phyloP scores from a whole-genome alignment of 805 yeast species.

The Candida chauliodis region DNA sequence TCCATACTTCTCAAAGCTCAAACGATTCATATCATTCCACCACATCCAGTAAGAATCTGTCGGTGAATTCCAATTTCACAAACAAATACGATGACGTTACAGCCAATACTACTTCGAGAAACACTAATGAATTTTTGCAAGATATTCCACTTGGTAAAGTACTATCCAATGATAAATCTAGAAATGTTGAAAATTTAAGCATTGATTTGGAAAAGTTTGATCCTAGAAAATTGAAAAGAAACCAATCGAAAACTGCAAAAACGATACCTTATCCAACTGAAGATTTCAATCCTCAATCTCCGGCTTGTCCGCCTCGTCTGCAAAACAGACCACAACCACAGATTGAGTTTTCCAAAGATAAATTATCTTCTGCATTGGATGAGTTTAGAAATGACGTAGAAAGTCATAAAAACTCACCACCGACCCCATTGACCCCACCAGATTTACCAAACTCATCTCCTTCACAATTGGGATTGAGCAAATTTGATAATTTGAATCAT shows the following conservation, averaged over 20 bases:
- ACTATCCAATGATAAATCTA: background rate
- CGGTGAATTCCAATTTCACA: slow-evolving; percentile 6
- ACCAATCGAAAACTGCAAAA: background rate
- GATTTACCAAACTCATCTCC: slow-evolving; percentile 14
- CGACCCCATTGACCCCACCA: slow-evolving; percentile 10
- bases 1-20: background rate
- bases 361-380: slow-evolving; percentile 25
- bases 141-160: background rate
- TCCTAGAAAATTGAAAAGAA: slow-evolving; percentile 6
- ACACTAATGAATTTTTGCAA: slow-evolving; percentile 1
- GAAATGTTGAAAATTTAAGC: slow-evolving; percentile 6
- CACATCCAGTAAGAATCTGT: slow-evolving; percentile 7
- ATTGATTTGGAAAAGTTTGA: slow-evolving; percentile 6
- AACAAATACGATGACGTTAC: background rate
- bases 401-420: slow-evolving; percentile 16
- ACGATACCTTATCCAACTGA: background rate
- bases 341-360: slow-evolving; percentile 5
- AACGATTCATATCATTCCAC: background rate
- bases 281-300: background rate
- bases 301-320: slow-evolving; percentile 6
- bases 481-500: slow-evolving; percentile 9
- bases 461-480: slow-evolving; percentile 13
- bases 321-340: slow-evolving; percentile 5
- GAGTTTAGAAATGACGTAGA: slow-evolving; percentile 26
- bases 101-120: slow-evolving; percentile 1